phyloP scores from a whole-genome alignment of 108 stramenopile genomes.

The Skeletonema marinoi region DNA sequence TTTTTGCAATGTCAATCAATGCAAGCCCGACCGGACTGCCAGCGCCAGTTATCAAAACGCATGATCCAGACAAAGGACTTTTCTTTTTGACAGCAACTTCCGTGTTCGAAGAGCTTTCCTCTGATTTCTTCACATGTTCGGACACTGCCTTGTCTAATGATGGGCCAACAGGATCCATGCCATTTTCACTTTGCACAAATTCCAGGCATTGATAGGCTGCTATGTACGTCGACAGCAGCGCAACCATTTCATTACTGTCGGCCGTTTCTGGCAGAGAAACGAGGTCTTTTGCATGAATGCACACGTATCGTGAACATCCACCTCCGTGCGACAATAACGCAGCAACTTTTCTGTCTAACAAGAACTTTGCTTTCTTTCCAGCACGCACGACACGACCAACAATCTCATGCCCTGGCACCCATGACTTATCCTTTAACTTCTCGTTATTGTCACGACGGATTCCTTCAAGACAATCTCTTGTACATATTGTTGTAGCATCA shows the following conservation, averaged over 20 bases:
- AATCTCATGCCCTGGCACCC: constrained; percentile 1
- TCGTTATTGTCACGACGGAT: not conserved
- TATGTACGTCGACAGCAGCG: constrained; percentile 73
- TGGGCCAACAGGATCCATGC: not conserved
- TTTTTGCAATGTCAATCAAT: constrained; percentile 57
- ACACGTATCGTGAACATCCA: constrained; percentile 68
- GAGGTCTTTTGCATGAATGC: constrained; percentile 41
- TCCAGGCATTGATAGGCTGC: constrained; percentile 66
- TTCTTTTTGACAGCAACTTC: not conserved
- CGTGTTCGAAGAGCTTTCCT: not conserved
- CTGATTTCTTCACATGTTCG: not conserved
- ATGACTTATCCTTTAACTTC: not conserved
- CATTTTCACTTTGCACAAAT: not conserved
- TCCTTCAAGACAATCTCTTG: not conserved
- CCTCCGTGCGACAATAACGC: constrained; percentile 58
- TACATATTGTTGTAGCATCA: not conserved
- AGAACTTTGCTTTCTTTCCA: not conserved
- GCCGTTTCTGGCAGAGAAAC: constrained; percentile 62
- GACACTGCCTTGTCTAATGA: not conserved
- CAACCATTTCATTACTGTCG: constrained; percentile 44
- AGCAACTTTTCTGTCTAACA: constrained; percentile 49
- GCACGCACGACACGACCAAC: not conserved
- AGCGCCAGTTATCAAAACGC: constrained; percentile 67
- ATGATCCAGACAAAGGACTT: constrained; percentile 54
- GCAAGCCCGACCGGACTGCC: constrained; percentile 59